Conservation (phyloP, 768 basidiomycete species). For the Serendipita indica region DNA sequence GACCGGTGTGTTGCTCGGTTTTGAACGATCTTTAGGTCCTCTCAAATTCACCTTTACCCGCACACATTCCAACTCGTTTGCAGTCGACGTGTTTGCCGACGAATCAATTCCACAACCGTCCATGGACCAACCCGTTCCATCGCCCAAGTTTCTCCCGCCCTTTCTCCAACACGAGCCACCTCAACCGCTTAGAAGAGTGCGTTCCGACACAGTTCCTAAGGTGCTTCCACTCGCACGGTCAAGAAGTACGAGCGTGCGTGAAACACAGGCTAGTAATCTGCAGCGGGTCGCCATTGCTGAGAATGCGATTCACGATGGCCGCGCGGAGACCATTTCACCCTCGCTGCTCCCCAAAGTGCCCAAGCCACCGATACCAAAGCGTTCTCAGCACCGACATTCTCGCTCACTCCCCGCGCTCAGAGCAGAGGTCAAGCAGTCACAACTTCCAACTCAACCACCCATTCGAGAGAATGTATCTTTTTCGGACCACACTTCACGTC, state of each 20-base stretch:
- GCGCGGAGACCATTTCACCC: not conserved
- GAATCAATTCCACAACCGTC: not conserved
- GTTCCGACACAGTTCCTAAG: not conserved
- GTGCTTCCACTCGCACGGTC: not conserved
- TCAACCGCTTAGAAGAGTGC: not conserved
- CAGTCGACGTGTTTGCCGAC: constrained; percentile 3
- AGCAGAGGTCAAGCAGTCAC: not conserved
- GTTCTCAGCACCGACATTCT: not conserved
- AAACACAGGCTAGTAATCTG: not conserved
- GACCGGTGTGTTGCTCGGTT: not conserved
- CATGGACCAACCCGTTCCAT: not conserved
- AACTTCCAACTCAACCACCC: not conserved
- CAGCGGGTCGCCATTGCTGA: not conserved
- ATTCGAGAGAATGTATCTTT: not conserved
- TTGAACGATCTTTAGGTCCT: not conserved
- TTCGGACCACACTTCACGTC: not conserved
- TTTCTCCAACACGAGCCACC: not conserved
- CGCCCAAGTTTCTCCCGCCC: not conserved
- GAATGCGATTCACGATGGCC: not conserved
- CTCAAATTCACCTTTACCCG: constrained; percentile 6
- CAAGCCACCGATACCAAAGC: not conserved
- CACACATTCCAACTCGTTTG: constrained; percentile 1
- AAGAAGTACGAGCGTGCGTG: not conserved
- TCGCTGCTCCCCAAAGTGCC: not conserved
- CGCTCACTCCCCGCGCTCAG: constrained; percentile 1